Conservation (phyloP, 257 asterid species). For the Buddleja alternifolia region DNA sequence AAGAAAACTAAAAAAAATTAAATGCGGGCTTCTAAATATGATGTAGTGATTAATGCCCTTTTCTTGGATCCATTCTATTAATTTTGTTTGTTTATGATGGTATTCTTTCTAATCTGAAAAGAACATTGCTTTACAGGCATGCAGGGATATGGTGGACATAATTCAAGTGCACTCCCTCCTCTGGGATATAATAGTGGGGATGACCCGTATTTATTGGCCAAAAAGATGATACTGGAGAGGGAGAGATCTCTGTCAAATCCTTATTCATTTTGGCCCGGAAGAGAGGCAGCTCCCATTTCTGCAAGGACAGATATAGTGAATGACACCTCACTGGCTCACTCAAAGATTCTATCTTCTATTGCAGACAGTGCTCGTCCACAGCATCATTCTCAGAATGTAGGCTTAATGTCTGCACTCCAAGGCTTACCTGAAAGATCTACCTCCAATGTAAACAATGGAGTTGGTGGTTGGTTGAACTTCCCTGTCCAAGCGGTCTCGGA, state of each 20-base stretch:
- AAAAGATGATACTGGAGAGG: constrained; percentile 50
- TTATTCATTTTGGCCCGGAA: constrained; percentile 46
- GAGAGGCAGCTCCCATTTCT: constrained; percentile 39
- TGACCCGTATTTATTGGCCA: constrained; percentile 47
- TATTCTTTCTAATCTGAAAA: constrained; percentile 10
- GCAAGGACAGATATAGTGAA: constrained; percentile 36
- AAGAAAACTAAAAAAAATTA: no score
- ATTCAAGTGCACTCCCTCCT: constrained; percentile 36
- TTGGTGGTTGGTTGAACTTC: constrained; percentile 55
- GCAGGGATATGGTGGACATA: constrained; percentile 48
- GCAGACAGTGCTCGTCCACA: constrained; percentile 43
- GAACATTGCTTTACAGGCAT: constrained; percentile 41
- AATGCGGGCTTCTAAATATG: constrained; percentile 15
- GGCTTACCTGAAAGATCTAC: constrained; percentile 50
- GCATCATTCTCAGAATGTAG: constrained; percentile 51
- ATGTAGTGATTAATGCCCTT: neutral
- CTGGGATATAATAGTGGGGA: constrained; percentile 47
- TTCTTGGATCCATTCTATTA: neutral
- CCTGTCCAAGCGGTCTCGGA: constrained; percentile 53
- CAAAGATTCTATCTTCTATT: constrained; percentile 40
- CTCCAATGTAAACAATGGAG: constrained; percentile 38
- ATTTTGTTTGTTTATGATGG: constrained; percentile 1
- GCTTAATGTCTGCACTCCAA: constrained; percentile 51
- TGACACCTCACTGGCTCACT: constrained; percentile 42
- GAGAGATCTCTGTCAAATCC: constrained; percentile 53